phyloP scores from a whole-genome alignment of 148 eudicot species.

The Rhododendron kiyosumense region DNA sequence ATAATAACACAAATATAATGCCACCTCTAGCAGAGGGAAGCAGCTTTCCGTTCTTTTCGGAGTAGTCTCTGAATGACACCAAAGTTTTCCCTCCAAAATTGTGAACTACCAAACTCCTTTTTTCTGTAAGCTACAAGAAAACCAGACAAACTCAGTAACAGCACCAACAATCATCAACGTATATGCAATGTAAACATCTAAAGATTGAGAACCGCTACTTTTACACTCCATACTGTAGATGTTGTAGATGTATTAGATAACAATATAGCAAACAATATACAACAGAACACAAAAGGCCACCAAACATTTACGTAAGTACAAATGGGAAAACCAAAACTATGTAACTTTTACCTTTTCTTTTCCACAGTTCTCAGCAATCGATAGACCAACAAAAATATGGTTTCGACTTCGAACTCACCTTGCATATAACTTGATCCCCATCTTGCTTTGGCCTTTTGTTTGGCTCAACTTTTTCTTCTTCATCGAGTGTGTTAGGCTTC shows the following conservation, averaged over 20 bases:
- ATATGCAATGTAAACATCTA: neutral
- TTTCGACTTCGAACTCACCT: neutral
- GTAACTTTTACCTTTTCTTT: neutral
- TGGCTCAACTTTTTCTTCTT: neutral
- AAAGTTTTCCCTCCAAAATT: constrained; percentile 26
- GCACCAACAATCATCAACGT: neutral
- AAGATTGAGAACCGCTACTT: neutral
- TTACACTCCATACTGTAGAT: neutral
- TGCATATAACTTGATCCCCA: neutral
- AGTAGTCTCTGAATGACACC: constrained; percentile 51
- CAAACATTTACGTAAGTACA: neutral
- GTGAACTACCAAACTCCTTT: constrained; percentile 41
- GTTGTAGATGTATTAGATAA: neutral
- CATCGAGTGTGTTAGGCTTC: neutral
- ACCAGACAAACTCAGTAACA: neutral
- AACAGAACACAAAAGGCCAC: neutral
- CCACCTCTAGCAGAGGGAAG: constrained; percentile 40
- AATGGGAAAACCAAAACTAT: neutral
- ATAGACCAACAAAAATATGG: neutral
- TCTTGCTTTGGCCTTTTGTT: neutral
- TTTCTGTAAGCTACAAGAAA: constrained; percentile 53
- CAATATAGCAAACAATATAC: neutral
- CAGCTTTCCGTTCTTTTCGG: constrained; percentile 42
- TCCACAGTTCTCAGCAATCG: neutral
- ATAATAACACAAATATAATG: neutral